Evolutionary conservation across 2,329 filamentous ascomycete genomes (phyloP).

Genomic region (Thelonectria olida): DNA sequence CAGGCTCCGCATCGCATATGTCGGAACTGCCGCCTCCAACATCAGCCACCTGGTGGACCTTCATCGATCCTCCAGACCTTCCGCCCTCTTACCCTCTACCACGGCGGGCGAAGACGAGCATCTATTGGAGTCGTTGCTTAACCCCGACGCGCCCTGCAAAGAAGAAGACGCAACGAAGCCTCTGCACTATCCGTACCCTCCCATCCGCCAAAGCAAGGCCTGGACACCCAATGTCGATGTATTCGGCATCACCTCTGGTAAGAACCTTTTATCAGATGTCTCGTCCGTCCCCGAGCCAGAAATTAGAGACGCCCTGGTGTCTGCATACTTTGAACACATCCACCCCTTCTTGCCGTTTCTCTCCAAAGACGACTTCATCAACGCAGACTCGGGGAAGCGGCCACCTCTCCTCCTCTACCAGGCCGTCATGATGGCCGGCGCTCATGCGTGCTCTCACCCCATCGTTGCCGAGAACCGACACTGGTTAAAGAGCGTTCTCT

Average conservation of each 20-base stretch:
- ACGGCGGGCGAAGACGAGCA: not conserved
- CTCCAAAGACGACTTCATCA: slow-evolving; percentile 33
- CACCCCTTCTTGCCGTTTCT: slow-evolving; percentile 35
- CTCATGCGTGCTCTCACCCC: slow-evolving; percentile 34
- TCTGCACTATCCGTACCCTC: slow-evolving; percentile 36
- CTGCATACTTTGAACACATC: slow-evolving; percentile 36
- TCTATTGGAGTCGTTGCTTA: slow-evolving; percentile 25
- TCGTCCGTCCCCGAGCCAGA: slow-evolving; percentile 34
- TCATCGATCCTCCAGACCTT: slow-evolving; percentile 29
- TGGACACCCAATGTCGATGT: slow-evolving; percentile 30
- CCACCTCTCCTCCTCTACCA: slow-evolving; percentile 31
- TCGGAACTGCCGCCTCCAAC: slow-evolving; percentile 36
- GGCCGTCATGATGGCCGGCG: slow-evolving; percentile 35
- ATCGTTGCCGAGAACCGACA: slow-evolving; percentile 33
- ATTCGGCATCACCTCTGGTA: slow-evolving; percentile 27
- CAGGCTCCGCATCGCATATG: slow-evolving; percentile 36
- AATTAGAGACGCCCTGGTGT: slow-evolving; percentile 32
- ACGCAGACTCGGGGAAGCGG: slow-evolving; percentile 27
- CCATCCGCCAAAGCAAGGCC: slow-evolving; percentile 30
- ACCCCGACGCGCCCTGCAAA: slow-evolving; percentile 21
- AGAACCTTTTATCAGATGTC: slow-evolving; percentile 32
- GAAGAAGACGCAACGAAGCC: slow-evolving; percentile 8
- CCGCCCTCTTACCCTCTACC: slow-evolving; percentile 15
- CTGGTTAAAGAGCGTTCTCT: slow-evolving; percentile 34
- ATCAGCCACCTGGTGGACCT: slow-evolving; percentile 32